A percentile compares a stretch with the other conserved stretches of the same genome.
Evolutionary conservation across 345 rosid species (phyloP).

Genomic region (Alliaria petiolata): DNA sequence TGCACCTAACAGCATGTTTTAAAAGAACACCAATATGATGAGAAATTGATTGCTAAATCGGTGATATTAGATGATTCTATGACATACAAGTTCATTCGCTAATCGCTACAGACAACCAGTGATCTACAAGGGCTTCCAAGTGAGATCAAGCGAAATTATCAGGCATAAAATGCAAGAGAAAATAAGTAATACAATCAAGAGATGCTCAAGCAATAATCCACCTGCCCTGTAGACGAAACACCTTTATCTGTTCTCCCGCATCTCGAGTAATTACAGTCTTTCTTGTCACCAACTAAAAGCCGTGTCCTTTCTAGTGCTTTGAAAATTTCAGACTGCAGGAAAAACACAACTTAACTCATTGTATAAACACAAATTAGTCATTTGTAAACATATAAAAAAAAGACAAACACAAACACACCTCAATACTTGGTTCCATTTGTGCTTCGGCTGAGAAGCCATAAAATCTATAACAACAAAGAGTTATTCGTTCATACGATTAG

Average conservation of each 20-base stretch:
- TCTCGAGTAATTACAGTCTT: constrained; percentile 73
- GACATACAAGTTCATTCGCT: constrained; percentile 1
- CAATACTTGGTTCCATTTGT: constrained; percentile 88
- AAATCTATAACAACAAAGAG: constrained; percentile 46
- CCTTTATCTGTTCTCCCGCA: constrained; percentile 97
- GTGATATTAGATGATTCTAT: not conserved
- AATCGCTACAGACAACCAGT: not conserved
- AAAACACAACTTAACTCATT: not conserved
- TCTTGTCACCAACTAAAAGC: constrained; percentile 77
- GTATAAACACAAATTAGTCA: not conserved
- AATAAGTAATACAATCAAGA: not conserved
- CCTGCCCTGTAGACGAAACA: constrained; percentile 94
- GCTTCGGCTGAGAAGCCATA: constrained; percentile 91
- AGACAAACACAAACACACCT: constrained; percentile 43
- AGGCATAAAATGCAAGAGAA: not conserved
- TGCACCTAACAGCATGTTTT: not conserved
- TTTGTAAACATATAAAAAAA: not conserved
- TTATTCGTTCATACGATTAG: not conserved
- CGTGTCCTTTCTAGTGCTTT: constrained; percentile 78
- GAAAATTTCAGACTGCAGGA: constrained; percentile 79
- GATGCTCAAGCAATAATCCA: constrained; percentile 34
- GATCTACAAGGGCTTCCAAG: too few species aligned
- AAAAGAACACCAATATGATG: not conserved
- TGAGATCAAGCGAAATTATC: too few species aligned
- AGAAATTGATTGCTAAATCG: not conserved